These are phyloP conservation scores for Suillus occidentalis DNA, from an alignment of 768 basidiomycete species.

Conservation along the genomic window DNA sequence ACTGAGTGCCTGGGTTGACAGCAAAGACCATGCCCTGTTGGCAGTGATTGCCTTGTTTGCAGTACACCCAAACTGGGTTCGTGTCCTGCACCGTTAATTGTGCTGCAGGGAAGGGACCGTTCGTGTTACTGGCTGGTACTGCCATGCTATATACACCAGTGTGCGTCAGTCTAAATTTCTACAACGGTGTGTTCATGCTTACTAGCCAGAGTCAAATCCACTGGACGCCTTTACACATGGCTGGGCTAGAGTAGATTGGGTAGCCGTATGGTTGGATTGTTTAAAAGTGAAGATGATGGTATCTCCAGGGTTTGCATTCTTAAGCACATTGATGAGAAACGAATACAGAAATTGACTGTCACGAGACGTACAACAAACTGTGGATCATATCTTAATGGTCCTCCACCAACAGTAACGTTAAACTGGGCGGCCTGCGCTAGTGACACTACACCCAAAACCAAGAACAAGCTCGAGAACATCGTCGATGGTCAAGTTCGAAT, in stretches of 20 bases:
- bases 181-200: slow-evolving; percentile 20
- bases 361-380: slow-evolving; percentile 25
- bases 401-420: slow-evolving; percentile 17
- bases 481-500: background rate
- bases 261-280: slow-evolving; percentile 60
- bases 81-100: slow-evolving; percentile 40
- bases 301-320: slow-evolving; percentile 51
- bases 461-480: slow-evolving; percentile 6
- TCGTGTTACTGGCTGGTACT: slow-evolving; percentile 42
- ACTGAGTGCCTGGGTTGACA: slow-evolving; percentile 56
- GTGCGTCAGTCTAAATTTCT: slow-evolving; percentile 9
- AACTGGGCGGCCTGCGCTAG: slow-evolving; percentile 13
- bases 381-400: slow-evolving; percentile 13
- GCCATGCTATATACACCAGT: slow-evolving; percentile 41
- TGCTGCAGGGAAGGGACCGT: slow-evolving; percentile 46
- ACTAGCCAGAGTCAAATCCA: slow-evolving; percentile 66
- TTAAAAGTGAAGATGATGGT: slow-evolving; percentile 49
- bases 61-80: slow-evolving; percentile 60
- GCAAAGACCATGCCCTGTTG: slow-evolving; percentile 66
- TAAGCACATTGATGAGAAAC: background rate
- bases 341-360: background rate
- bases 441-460: slow-evolving; percentile 4
- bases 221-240: slow-evolving; percentile 43
- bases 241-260: slow-evolving; percentile 50
- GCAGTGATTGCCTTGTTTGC: slow-evolving; percentile 57